phyloP scores from a whole-genome alignment of 306 rosid genomes.

The Dalbergia oliveri region DNA sequence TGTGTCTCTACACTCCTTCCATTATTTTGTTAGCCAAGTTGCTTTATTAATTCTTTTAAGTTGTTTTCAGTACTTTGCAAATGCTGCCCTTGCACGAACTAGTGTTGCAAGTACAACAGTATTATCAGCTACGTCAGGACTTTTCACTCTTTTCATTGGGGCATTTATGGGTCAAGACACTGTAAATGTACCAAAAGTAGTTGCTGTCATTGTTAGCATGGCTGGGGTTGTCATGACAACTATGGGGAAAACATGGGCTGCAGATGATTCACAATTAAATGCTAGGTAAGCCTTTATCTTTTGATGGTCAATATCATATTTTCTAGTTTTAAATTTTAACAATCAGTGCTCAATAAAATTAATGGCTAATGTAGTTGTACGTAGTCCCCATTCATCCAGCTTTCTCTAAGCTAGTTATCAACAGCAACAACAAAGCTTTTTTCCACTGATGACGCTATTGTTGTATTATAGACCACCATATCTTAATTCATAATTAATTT shows the following conservation, averaged over 20 bases:
- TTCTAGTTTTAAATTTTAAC: constrained; percentile 23
- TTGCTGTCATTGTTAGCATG: constrained; percentile 95
- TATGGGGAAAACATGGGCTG: constrained; percentile 94
- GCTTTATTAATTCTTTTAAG: neutral
- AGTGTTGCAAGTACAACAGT: constrained; percentile 99
- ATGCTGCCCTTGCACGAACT: constrained; percentile 98
- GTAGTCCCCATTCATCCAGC: neutral
- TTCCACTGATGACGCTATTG: neutral
- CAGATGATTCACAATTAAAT: constrained; percentile 69
- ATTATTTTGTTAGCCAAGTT: constrained; percentile 2
- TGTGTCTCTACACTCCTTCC: too few relatives aligned
- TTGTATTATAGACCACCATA: too few relatives aligned
- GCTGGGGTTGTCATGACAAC: constrained; percentile 97
- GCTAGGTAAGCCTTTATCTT: constrained; percentile 62
- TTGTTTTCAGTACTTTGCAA: constrained; percentile 86
- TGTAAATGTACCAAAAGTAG: constrained; percentile 77
- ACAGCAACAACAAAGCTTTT: neutral
- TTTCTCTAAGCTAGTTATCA: constrained; percentile 13
- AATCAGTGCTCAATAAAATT: constrained; percentile 7
- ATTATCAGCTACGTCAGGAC: constrained; percentile 96
- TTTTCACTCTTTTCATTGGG: constrained; percentile 94
- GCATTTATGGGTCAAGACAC: constrained; percentile 92
- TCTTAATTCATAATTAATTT: too few relatives aligned
- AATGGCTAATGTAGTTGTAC: neutral
- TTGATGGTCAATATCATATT: constrained; percentile 8